These are phyloP conservation scores for Claviceps capensis DNA, from an alignment of 2,329 filamentous ascomycete genomes.

Conservation along the genomic window DNA sequence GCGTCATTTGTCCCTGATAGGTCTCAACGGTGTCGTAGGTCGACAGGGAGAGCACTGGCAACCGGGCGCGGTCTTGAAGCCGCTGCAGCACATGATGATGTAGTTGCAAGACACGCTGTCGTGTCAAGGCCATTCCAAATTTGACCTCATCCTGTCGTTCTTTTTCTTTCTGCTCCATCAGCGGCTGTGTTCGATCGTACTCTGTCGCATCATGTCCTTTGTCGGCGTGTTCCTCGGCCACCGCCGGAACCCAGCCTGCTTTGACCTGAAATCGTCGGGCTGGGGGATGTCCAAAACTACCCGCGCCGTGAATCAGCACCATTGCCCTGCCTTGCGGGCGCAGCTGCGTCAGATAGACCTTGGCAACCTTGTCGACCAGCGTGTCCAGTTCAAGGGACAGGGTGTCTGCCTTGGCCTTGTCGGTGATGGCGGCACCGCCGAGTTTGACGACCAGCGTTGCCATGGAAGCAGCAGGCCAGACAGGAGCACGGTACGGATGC, in stretches of 20 bases:
- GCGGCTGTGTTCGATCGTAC: background rate
- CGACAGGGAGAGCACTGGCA: slow-evolving; percentile 3
- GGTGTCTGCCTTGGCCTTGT: slow-evolving; percentile 1
- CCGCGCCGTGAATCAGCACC: slow-evolving; percentile 3
- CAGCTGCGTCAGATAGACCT: background rate
- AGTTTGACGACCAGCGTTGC: slow-evolving; percentile 2
- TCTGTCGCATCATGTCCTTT: background rate
- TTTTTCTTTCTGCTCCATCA: background rate
- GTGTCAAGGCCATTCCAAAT: slow-evolving; percentile 2
- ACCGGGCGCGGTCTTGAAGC: background rate
- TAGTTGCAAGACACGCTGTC: background rate
- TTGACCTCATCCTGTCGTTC: background rate
- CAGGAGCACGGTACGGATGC: background rate
- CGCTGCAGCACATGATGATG: slow-evolving; percentile 3
- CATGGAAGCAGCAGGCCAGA: background rate
- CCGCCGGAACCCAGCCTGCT: background rate
- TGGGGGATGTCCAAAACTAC: slow-evolving; percentile 3
- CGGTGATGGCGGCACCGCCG: slow-evolving; percentile 4
- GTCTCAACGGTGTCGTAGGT: slow-evolving; percentile 5
- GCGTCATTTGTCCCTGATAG: background rate
- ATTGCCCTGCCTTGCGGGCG: background rate
- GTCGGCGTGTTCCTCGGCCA: background rate
- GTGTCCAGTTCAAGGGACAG: background rate
- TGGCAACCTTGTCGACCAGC: background rate
- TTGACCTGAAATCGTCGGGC: slow-evolving; percentile 2